A percentile compares a stretch with the other conserved stretches of the same genome.
phyloP scores from a whole-genome alignment of 73 alveolate genomes.

The Tetrahymena borealis region DNA sequence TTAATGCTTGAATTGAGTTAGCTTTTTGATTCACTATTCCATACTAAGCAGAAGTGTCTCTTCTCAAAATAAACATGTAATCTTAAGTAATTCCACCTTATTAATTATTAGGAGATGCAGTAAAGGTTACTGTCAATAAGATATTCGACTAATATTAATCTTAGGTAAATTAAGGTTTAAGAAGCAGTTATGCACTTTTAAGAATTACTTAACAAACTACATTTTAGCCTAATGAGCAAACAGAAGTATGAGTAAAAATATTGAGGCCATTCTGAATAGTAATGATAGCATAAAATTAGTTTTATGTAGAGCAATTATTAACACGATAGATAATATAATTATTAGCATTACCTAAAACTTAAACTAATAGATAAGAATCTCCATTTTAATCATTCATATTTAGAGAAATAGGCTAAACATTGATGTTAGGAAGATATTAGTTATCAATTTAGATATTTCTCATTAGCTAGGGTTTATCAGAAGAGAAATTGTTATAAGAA shows the following conservation, averaged over 20 bases:
- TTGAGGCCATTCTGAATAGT: neutral
- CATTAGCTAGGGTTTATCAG: neutral
- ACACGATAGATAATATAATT: neutral
- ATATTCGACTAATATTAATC: neutral
- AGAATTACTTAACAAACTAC: neutral
- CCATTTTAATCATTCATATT: neutral
- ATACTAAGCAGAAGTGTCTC: neutral
- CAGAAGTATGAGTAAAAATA: neutral
- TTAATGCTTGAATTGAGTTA: neutral
- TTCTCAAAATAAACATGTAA: neutral
- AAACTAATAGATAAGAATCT: neutral
- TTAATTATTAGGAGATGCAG: neutral
- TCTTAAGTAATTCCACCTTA: too few relatives aligned
- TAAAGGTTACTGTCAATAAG: neutral
- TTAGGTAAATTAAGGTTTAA: neutral
- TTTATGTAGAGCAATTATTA: neutral
- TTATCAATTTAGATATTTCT: neutral
- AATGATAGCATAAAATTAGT: neutral
- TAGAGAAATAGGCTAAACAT: neutral
- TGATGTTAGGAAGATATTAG: neutral
- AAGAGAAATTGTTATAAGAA: neutral
- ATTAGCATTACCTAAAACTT: neutral
- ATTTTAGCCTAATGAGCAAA: neutral
- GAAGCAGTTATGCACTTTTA: neutral
- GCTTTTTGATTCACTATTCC: neutral